Evolutionary conservation across 441 rosid species (phyloP).

Genomic region (Mallotus japonicus): DNA sequence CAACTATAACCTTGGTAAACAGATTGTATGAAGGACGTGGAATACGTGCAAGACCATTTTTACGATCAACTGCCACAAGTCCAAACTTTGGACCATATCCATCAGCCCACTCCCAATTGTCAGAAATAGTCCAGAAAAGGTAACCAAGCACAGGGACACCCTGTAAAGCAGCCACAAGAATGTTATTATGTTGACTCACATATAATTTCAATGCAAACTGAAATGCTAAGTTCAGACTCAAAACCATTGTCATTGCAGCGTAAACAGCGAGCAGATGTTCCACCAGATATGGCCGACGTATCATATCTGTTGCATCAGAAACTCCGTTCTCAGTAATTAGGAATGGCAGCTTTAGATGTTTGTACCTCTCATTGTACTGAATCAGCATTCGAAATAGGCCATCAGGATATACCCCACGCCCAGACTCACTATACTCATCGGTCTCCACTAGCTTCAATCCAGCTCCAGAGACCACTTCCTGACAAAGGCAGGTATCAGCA

Average conservation of each 20-base stretch:
- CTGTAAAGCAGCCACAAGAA: conserved; percentile 37
- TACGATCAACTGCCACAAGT: conserved; percentile 86
- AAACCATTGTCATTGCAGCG: conserved; percentile 78
- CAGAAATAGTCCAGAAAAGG: conserved; percentile 93
- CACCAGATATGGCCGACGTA: conserved; percentile 80
- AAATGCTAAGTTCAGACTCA: conserved; percentile 28
- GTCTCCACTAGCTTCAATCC: conserved; percentile 87
- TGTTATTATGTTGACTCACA: conserved; percentile 9
- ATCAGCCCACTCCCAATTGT: conserved; percentile 99
- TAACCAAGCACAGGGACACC: conserved; percentile 88
- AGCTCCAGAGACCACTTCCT: conserved; percentile 83
- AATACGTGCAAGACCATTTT: conserved; percentile 62
- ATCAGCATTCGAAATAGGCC: conserved; percentile 74
- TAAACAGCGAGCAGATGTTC: conserved; percentile 89
- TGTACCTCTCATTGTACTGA: conserved; percentile 83
- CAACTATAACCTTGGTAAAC: conserved; percentile 63
- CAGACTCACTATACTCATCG: conserved; percentile 97
- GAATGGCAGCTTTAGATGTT: conserved; percentile 72
- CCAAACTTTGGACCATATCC: conserved; percentile 99
- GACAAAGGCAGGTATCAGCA: conserved; percentile 27
- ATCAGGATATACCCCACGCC: conserved; percentile 95
- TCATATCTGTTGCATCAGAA: conserved; percentile 82
- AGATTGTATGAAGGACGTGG: conserved; percentile 84
- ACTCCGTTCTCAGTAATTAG: conserved; percentile 86
- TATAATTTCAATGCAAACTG: conserved; percentile 14